Base-by-base conservation (phyloP, 495 filamentous ascomycete species). In the Aspergillus bridgeri region DNA sequence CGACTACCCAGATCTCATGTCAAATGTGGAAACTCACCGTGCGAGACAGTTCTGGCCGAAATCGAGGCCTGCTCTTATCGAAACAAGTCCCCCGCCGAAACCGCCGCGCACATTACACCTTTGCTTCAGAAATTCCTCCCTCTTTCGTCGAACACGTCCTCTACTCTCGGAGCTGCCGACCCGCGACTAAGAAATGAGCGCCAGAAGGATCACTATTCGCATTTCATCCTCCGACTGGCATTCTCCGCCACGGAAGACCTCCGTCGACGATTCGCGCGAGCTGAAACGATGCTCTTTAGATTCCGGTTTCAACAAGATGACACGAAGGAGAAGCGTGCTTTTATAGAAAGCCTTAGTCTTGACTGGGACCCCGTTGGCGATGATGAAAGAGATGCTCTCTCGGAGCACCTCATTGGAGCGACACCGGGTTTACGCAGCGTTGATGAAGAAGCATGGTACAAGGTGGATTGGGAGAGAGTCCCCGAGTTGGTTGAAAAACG, bases 31-130 rank as follows among this genome's bases (percentile, higher is more conserved):
- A 27, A 15, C 33, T 51, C n/a, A 57, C 29, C 50, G 50, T 59
- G 17, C 42, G 9, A 46, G 43, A 42, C 60, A 95, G 92, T 99
- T 38, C 86, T 99, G 59, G 90, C 90, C 53, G 95, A 98, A 72
- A 84, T 99, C 38, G 95, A 99, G 80, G 86, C 92, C 49, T 97
- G 92, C 69, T 90, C 90, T 33, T 97, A 96, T 80, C 89, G 95
- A 69, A 97, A 96, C 75, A 89, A 89, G 62, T 80, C 85, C 21
- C 81, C 81, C 48, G 76, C 82, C 57, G 95, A 99, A 69, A 96
- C 92, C 29, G 81, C 80, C 23, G 67, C 79, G 25, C 86, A 94
- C 66, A 90, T 99, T 75, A 84, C 79, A 57, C 86, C 89, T 9
- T 79, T 96, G 9, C 82, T 97, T 18, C 81, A 88, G 51, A 95